Base-by-base conservation (phyloP, 2,329 filamentous ascomycete species). In the Stachybotrys elegans region DNA sequence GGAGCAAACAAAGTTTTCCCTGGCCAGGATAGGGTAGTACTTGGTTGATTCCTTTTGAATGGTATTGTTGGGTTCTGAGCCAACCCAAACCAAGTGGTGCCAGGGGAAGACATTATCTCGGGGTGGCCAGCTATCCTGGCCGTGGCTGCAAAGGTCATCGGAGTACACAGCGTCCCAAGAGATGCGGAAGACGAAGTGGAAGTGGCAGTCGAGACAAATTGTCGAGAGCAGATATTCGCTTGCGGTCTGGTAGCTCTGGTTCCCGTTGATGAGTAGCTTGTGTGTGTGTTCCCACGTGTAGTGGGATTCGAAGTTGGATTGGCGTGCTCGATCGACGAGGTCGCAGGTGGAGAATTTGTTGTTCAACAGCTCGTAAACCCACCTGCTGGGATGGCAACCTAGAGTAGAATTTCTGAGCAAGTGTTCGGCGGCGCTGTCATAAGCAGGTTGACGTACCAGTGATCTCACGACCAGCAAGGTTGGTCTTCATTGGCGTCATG, bases 1-100 rank as follows among this genome's bases (percentile, higher is more conserved):
- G 0, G 67, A 71, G 55, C 73, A 77, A 20, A 59, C 53, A 42
- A 71, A 74, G 13, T 54, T 46, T 22, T 68, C 63, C 21, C 57
- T 54, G 12, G 65, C 59, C 22, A 62, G 44, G 14, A 69, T 46
- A 2, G 69, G 70, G 25, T 70, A 66, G 43, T 68, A 67, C 45
- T 70, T 68, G 13, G 46, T 53, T 4, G 44, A 45, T 17, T 64
- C 57, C 5, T 46, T 42, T 5, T 25, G 17, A 9, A 61, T 51
- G 17, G 56, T 54, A 4, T 40, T n/a, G 3, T 59, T 56, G 5
- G 55, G 48, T 13, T 58, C 56, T 5, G 63, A 60, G 11, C 56
- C 59, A 6, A 50, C 59, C 65, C 63, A 68, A 13, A 57, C 60
- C 8, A 69, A 45, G 45, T 69, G 65, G 41, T 69, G 66, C 61